phyloP scores from a whole-genome alignment of 768 basidiomycete species.

The Pleurotus ostreatus region DNA sequence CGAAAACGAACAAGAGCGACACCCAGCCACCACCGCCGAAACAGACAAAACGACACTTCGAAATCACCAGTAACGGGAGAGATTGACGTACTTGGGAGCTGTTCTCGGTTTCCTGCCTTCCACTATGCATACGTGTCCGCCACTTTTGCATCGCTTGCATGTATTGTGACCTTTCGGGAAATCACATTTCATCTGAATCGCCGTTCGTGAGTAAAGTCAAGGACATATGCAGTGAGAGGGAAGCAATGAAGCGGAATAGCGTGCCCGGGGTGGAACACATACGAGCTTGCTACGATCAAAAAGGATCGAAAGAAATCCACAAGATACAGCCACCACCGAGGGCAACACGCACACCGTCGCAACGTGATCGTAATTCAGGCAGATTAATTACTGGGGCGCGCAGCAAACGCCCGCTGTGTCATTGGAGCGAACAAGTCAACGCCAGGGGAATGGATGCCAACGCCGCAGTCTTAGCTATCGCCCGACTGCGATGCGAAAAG shows the following conservation, averaged over 20 bases:
- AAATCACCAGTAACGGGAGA: slow-evolving; percentile 14
- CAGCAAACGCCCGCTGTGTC: not conserved
- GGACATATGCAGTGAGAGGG: not conserved
- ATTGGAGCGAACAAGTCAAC: not conserved
- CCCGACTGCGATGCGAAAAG: no score
- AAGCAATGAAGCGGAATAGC: not conserved
- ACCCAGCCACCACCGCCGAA: not conserved
- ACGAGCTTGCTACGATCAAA: slow-evolving; percentile 6
- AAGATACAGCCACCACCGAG: slow-evolving; percentile 6
- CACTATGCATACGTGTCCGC: slow-evolving; percentile 76
- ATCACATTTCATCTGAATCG: slow-evolving; percentile 76
- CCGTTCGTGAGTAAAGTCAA: slow-evolving; percentile 11
- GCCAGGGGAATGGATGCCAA: not conserved
- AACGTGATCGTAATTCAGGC: not conserved
- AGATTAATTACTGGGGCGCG: not conserved
- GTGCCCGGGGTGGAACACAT: slow-evolving; percentile 1
- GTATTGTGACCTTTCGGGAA: slow-evolving; percentile 69
- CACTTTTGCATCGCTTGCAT: slow-evolving; percentile 73
- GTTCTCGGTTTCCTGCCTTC: slow-evolving; percentile 78
- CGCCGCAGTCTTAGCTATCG: not conserved
- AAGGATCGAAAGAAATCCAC: not conserved
- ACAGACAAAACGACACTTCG: slow-evolving; percentile 2
- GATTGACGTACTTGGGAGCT: slow-evolving; percentile 71
- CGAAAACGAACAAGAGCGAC: slow-evolving; percentile 9
- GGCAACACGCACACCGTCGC: not conserved